Base-by-base conservation (phyloP, 164 flowering plant genomes). In the Cinnamomum chago region DNA sequence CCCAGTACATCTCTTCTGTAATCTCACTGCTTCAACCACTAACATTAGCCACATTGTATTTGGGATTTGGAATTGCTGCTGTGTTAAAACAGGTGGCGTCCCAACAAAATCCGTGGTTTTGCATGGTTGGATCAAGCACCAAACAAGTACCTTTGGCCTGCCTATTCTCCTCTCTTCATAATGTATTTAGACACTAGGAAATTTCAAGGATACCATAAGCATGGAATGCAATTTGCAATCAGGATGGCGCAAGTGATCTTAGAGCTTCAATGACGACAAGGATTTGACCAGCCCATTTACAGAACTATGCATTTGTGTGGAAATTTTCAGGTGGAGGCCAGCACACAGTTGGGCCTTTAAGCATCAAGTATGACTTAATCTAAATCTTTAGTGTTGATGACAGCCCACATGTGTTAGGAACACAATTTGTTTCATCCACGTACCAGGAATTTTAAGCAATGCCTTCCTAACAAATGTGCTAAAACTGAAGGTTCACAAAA, bases 21-120 rank as follows among this genome's bases (percentile, higher is more conserved):
- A 55, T 68, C 50, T 51, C 13, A 71, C 28, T 5, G 24, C 47
- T 50, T 20, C 78, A 66, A 73, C 83, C 2, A 87, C 92, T 40
- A 82, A 86, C 47, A 67, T 87, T 14, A 83, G 71, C 78, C 90
- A 90, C 81, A 65, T 88, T 64, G 82, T 82, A 27, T 86, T 88
- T 65, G 88, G 88, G 0, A 71, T 86, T 88, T 62, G 88, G 88
- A 0, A 71, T 90, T 30, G 86, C 82, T 3, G 83, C 88, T 40
- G 75, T 84, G 1, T 12, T 72, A 58, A 85, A 74, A 20, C 79
- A 83, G 94, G 94, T 90, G 92, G 94, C 68, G 70, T 18, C 89
- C 88, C 40, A 90, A 88, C 68, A 35, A 68, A 22, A 90, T 89
- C 17, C 66, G 87, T 4, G 92, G 92, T 20, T 80, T 73, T 50